These are phyloP conservation scores for Orbilia oligospora DNA, from an alignment of 2,329 filamentous ascomycete genomes.

Conservation along the genomic window DNA sequence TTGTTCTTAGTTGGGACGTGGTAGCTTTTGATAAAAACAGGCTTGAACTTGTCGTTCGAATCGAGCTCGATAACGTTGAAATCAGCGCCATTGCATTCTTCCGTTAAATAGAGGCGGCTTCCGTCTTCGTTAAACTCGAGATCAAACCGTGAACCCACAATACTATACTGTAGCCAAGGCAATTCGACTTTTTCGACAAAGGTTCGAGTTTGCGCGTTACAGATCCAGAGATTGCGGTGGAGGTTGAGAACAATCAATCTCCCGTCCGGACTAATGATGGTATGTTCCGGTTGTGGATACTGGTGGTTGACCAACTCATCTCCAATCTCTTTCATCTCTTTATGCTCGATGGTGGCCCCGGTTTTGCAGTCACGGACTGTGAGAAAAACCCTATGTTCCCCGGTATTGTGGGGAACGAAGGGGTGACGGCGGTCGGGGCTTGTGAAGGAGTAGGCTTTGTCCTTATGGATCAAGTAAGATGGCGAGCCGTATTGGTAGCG, in stretches of 20 bases:
- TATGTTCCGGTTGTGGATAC: conserved; percentile 39
- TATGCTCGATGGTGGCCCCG: conserved; percentile 18
- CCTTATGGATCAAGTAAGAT: conserved; percentile 41
- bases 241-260: conserved; percentile 37
- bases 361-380: conserved; percentile 49
- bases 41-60: conserved; percentile 43
- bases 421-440: conserved; percentile 21
- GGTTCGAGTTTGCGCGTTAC: conserved; percentile 30
- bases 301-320: conserved; percentile 21
- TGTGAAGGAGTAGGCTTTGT: conserved; percentile 44
- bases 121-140: conserved; percentile 52
- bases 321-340: conserved; percentile 31
- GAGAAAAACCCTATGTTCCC: conserved; percentile 22
- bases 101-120: conserved; percentile 40
- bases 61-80: conserved; percentile 53
- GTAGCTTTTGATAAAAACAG: conserved; percentile 46
- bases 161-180: conserved; percentile 41
- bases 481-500: conserved; percentile 29
- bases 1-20: conserved; percentile 44
- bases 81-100: conserved; percentile 54
- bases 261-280: conserved; percentile 49
- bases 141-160: conserved; percentile 34
- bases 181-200: conserved; percentile 48
- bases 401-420: conserved; percentile 5
- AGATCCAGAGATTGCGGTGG: conserved; percentile 32